phyloP scores from a whole-genome alignment of 176 grass and related monocot genomes.

The Juncus effusus region DNA sequence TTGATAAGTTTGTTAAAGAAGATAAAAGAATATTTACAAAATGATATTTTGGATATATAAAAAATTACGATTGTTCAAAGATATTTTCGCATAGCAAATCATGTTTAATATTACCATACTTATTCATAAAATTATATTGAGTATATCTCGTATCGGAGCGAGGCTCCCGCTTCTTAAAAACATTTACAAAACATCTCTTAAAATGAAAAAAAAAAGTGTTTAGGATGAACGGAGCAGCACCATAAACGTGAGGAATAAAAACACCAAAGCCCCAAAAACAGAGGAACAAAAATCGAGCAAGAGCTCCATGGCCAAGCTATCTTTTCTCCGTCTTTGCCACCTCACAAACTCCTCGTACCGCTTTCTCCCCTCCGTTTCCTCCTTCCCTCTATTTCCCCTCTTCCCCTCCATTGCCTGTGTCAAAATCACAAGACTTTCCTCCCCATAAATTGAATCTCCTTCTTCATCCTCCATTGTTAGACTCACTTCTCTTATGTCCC shows the following conservation, averaged over 20 bases:
- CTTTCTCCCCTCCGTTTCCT: constrained; percentile 12
- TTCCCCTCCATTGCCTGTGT: constrained; percentile 25
- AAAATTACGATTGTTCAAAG: too few relatives aligned
- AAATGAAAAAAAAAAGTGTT: too few relatives aligned
- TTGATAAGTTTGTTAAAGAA: too few relatives aligned
- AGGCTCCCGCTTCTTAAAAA: too few relatives aligned
- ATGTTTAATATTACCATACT: too few relatives aligned
- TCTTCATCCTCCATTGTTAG: constrained; percentile 37
- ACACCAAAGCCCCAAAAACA: constrained; percentile 23
- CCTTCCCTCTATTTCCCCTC: constrained; percentile 15
- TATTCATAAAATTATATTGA: too few relatives aligned
- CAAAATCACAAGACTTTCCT: constrained; percentile 13
- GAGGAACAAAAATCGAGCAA: constrained; percentile 48
- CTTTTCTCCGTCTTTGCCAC: constrained; percentile 38
- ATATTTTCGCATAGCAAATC: too few relatives aligned
- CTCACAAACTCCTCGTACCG: constrained; percentile 40
- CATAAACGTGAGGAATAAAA: constrained; percentile 35
- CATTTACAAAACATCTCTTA: too few relatives aligned
- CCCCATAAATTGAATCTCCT: constrained; percentile 30
- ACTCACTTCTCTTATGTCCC: constrained; percentile 52
- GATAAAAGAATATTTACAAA: too few relatives aligned
- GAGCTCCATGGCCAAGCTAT: constrained; percentile 40
- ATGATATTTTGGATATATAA: too few relatives aligned
- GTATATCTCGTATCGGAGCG: too few relatives aligned
- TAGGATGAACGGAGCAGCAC: constrained; percentile 28